These are phyloP conservation scores for Glonium stellatum DNA, from an alignment of 495 filamentous ascomycete genomes.

Conservation along the genomic window DNA sequence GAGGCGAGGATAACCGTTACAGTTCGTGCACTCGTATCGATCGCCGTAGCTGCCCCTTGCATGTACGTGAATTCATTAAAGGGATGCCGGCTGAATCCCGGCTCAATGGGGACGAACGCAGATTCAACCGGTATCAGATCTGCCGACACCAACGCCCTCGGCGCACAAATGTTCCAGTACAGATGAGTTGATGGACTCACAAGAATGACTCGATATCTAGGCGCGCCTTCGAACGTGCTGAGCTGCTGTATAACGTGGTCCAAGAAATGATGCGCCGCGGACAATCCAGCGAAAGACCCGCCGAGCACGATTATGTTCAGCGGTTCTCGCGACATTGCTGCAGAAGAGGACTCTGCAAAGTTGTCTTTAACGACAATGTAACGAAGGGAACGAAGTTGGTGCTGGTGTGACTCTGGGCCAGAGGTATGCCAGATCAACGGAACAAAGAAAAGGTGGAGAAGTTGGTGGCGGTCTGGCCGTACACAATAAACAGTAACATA, in stretches of 20 bases:
- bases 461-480: background rate
- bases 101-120: slow-evolving; percentile 16
- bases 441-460: background rate
- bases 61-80: slow-evolving; percentile 17
- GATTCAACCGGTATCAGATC: slow-evolving; percentile 7
- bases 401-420: background rate
- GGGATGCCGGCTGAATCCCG: slow-evolving; percentile 13
- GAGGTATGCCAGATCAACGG: background rate
- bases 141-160: slow-evolving; percentile 17
- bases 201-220: slow-evolving; percentile 18
- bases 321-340: slow-evolving; percentile 9
- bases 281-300: slow-evolving; percentile 22
- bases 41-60: slow-evolving; percentile 14
- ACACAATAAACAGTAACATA: background rate
- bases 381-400: background rate
- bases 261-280: slow-evolving; percentile 21
- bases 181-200: slow-evolving; percentile 24
- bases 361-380: background rate
- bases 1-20: slow-evolving; percentile 14
- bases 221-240: slow-evolving; percentile 5
- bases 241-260: slow-evolving; percentile 12
- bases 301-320: slow-evolving; percentile 24
- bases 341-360: background rate
- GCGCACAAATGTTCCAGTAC: slow-evolving; percentile 26
- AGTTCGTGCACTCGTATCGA: slow-evolving; percentile 15